Conservation (phyloP, 2,329 filamentous ascomycete species). For the Aspergillus oerlinghausenensis region DNA sequence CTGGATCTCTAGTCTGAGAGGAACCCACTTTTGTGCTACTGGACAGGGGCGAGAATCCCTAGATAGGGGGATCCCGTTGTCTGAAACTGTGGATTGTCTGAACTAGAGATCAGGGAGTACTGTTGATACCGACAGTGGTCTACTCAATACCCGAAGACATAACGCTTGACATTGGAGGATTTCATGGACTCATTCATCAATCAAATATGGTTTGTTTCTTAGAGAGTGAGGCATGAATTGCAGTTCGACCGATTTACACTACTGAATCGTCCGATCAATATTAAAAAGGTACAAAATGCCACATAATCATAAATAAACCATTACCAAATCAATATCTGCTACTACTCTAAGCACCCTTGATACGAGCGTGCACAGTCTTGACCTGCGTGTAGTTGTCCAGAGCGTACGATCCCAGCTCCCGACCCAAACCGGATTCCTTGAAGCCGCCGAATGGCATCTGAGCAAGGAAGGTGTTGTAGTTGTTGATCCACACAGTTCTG, state of each 20-base stretch:
- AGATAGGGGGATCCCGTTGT: too few relatives aligned
- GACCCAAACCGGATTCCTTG: conserved; percentile 42
- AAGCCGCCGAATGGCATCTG: conserved; percentile 45
- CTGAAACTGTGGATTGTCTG: neutral
- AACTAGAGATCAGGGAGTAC: neutral
- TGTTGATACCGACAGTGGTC: neutral
- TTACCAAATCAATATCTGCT: neutral
- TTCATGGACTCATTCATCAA: too few relatives aligned
- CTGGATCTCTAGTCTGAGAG: neutral
- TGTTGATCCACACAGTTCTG: conserved; percentile 59
- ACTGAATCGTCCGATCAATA: neutral
- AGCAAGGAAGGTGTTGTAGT: conserved; percentile 62
- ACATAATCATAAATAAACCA: neutral
- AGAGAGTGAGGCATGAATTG: too few relatives aligned
- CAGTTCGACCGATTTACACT: neutral
- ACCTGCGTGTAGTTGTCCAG: conserved; percentile 48
- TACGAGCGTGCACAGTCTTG: conserved; percentile 44
- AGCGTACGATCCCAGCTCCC: conserved; percentile 46
- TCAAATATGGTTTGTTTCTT: neutral
- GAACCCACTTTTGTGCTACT: too few relatives aligned
- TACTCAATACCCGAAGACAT: neutral
- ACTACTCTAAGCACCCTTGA: conserved; percentile 22
- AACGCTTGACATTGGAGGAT: neutral
- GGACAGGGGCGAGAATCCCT: too few relatives aligned
- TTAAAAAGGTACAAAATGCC: neutral